Evolutionary conservation across 805 yeast genomes (phyloP).

Genomic region (Saturnispora serradocipensis): DNA sequence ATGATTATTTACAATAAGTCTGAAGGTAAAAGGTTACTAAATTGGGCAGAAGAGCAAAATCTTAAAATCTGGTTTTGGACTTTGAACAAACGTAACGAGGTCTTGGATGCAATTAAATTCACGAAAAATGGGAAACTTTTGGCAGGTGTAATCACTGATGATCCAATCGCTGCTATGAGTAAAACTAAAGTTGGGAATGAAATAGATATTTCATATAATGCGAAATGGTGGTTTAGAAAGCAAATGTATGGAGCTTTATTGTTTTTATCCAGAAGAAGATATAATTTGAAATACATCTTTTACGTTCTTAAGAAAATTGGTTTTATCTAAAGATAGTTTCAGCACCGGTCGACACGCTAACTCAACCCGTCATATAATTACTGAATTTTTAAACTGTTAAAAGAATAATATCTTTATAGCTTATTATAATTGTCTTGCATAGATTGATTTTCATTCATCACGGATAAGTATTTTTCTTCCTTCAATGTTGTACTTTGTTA

Average conservation of each 20-base stretch:
- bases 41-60: slow-evolving; percentile 14
- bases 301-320: slow-evolving; percentile 16
- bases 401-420: no score
- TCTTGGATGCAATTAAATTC: slow-evolving; percentile 13
- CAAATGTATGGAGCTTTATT: slow-evolving; percentile 14
- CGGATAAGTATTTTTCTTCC: no score
- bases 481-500: no score
- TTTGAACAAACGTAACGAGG: slow-evolving; percentile 21
- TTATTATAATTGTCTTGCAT: no score
- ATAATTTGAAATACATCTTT: slow-evolving; percentile 14
- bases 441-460: no score
- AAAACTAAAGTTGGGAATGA: background rate
- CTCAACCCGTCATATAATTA: background rate
- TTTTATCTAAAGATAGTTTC: slow-evolving; percentile 12
- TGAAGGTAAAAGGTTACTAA: slow-evolving; percentile 13
- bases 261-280: slow-evolving; percentile 16
- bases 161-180: slow-evolving; percentile 11
- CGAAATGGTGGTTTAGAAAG: slow-evolving; percentile 13
- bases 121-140: slow-evolving; percentile 8
- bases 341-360: background rate
- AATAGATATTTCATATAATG: slow-evolving; percentile 7
- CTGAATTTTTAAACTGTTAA: background rate
- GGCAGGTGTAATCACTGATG: slow-evolving; percentile 20
- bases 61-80: slow-evolving; percentile 31
- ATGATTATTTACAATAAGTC: slow-evolving; percentile 17